Base-by-base conservation (phyloP, 495 filamentous ascomycete species). In the Cercophora newfieldiana region DNA sequence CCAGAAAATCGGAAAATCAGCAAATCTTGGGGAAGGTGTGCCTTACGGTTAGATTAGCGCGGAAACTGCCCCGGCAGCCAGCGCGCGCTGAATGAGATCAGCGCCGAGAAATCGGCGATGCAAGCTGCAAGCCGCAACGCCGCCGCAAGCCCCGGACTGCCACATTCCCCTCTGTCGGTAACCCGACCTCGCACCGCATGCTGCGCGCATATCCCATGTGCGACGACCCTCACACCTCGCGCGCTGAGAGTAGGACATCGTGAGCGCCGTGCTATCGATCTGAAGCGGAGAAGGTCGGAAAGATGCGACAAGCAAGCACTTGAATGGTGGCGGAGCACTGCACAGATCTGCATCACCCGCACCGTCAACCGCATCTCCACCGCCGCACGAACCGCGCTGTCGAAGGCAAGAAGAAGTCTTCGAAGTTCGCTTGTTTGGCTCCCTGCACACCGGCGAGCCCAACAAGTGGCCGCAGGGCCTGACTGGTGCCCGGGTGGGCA, bases 291-390 rank as follows among this genome's bases (percentile, higher is more conserved):
- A 49, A 7, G 61, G 61, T 63, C 61, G 61, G 49, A 63, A 26
- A 60, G 61, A 44, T 63, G 61, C 61, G 51, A 55, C 61, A 54
- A 54, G 47, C 61, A 63, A 50, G 61, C 61, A 63, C 31, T 18
- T 22, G 22, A 29, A 50, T 19, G 26, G 61, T 63, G 61, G 61
- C 61, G 61, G 49, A 63, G 61, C 51, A 14, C 61, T 56, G 49
- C 61, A 63, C 25, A 47, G 61, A 63, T 63, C 61, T 63, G 50
- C 61, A 54, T 44, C 50, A 54, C 51, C 61, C 58, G 58, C 33
- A 48, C 26, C 37, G 37, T 14, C 37, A 5, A 44, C 31, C n/a
- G 16, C 21, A 26, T 60, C 58, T n/a, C 21, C 12, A 60, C 44
- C 24, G n/a, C n/a, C n/a, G 58, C 58, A 26, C 21, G 24, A 33